phyloP scores from a whole-genome alignment of 148 eudicot genomes.

The Arctostaphylos glauca region DNA sequence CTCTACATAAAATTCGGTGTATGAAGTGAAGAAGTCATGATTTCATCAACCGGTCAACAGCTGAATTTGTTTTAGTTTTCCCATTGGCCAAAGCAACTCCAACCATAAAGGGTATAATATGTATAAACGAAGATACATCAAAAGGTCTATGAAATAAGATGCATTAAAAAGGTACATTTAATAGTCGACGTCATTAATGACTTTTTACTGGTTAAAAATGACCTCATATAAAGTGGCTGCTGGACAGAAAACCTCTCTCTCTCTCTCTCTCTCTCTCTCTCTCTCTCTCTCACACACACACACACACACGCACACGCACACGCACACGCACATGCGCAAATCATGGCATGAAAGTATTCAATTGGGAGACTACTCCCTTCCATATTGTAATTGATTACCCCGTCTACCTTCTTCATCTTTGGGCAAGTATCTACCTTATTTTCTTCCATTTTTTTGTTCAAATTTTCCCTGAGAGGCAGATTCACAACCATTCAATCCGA shows the following conservation, averaged over 20 bases:
- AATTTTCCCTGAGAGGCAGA: not conserved
- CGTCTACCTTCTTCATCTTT: not conserved
- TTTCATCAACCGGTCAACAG: not conserved
- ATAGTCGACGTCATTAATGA: not conserved
- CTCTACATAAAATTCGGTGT: not conserved
- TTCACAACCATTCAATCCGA: not conserved
- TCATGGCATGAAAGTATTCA: not conserved
- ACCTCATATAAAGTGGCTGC: not conserved
- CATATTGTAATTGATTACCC: too few species aligned
- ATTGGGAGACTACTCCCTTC: slow-evolving; percentile 4
- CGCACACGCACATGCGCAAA: not conserved
- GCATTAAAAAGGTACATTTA: not conserved
- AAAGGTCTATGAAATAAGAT: not conserved
- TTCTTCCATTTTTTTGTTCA: not conserved
- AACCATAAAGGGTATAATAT: not conserved
- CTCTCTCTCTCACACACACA: too few species aligned
- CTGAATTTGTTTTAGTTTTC: not conserved
- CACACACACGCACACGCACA: too few species aligned
- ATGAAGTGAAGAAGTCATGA: not conserved
- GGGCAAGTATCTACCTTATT: not conserved
- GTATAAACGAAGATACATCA: not conserved
- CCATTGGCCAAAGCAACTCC: not conserved
- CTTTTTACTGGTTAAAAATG: not conserved
- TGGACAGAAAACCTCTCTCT: not conserved
- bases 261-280: not conserved